Conservation (phyloP, 495 filamentous ascomycete species). For the Aspergillus campestris region DNA sequence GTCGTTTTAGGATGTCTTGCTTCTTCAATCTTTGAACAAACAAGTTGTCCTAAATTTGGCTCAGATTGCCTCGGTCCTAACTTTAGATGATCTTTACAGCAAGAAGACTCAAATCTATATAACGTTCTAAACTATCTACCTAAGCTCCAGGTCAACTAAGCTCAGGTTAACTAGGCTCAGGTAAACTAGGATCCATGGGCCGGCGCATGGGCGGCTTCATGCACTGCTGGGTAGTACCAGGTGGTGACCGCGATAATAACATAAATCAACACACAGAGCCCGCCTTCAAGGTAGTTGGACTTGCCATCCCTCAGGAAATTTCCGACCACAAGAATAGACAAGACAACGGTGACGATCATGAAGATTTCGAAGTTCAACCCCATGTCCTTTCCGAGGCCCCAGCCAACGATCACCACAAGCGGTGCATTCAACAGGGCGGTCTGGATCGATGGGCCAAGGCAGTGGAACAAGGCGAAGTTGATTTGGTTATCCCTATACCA, state of each 20-base stretch:
- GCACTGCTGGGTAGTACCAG: conserved; percentile 38
- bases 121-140: too few species aligned
- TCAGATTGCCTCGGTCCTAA: too few species aligned
- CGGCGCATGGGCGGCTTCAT: neutral
- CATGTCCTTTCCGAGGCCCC: conserved; percentile 65
- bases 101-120: too few species aligned
- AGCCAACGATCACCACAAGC: conserved; percentile 74
- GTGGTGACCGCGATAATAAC: conserved; percentile 46
- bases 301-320: conserved; percentile 75
- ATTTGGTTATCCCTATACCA: conserved; percentile 38
- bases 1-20: too few species aligned
- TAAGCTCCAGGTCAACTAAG: too few species aligned
- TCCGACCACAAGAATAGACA: conserved; percentile 78
- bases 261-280: conserved; percentile 57
- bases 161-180: too few species aligned
- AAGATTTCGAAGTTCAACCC: conserved; percentile 82
- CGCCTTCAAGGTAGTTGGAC: conserved; percentile 73
- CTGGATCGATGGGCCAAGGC: conserved; percentile 81
- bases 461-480: conserved; percentile 86
- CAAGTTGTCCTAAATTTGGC: too few species aligned
- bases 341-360: conserved; percentile 76
- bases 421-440: conserved; percentile 86
- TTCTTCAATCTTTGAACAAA: too few species aligned
- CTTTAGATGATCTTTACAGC: too few species aligned
- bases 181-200: neutral